phyloP scores from a whole-genome alignment of 2,329 filamentous ascomycete species.

The Tothia fuscella region DNA sequence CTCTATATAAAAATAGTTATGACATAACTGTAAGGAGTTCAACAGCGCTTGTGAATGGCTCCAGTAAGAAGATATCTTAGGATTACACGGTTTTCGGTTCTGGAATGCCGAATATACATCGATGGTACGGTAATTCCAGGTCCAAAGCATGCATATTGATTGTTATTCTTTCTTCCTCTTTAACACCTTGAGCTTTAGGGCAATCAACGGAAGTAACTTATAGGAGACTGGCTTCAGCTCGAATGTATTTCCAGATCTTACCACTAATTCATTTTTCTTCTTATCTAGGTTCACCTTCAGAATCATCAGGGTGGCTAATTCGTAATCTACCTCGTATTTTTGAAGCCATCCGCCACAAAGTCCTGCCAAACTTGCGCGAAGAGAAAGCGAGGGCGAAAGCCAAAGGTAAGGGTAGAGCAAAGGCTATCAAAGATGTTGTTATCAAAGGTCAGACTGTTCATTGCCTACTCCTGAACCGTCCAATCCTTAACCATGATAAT shows the following conservation, averaged over 20 bases:
- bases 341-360: slow-evolving; percentile 68
- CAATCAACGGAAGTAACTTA: too few species aligned
- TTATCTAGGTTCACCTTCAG: too few species aligned
- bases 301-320: slow-evolving; percentile 79
- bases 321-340: slow-evolving; percentile 73
- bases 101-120: slow-evolving; percentile 95
- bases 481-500: neutral
- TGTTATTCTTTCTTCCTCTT: too few species aligned
- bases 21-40: too few species aligned
- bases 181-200: too few species aligned
- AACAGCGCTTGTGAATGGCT: slow-evolving; percentile 52
- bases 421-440: slow-evolving; percentile 78
- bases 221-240: too few species aligned
- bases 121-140: slow-evolving; percentile 87
- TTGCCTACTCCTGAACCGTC: neutral
- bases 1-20: too few species aligned
- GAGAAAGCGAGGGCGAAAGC: slow-evolving; percentile 48
- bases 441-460: slow-evolving; percentile 47
- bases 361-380: slow-evolving; percentile 83
- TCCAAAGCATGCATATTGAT: too few species aligned
- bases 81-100: slow-evolving; percentile 83
- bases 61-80: slow-evolving; percentile 81
- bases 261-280: too few species aligned
- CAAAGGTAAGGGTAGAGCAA: slow-evolving; percentile 59
- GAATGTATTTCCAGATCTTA: too few species aligned